Base-by-base conservation (phyloP, 2,329 filamentous ascomycete species). In the Nothophaeocryptopus gaeumannii region DNA sequence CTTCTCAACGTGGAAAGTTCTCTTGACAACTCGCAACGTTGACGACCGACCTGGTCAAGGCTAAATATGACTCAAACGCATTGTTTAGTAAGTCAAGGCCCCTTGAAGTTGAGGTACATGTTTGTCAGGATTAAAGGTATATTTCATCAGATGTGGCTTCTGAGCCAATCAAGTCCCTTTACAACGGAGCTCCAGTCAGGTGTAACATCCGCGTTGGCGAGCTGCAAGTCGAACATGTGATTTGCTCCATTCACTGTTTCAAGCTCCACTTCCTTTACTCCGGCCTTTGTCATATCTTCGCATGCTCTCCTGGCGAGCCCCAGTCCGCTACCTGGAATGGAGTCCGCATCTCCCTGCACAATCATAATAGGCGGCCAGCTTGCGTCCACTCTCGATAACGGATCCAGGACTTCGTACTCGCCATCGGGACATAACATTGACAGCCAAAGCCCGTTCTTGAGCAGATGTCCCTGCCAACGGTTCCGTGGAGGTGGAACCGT, bases 221-320 rank as follows among this genome's bases (percentile, higher is more conserved):
- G 56, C 39, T 50, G 45, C 37, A 58, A 9, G 51, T 59, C 58
- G 35, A 58, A 60, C 55, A 58, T 56, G 45, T 59, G 58, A 15
- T 39, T 41, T 13, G 43, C 57, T 8, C 51, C 55, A 10, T 47
- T 39, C 13, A 55, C 53, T 9, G 50, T 39, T 32, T 53, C 45
- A 26, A 60, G 43, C n/a, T 20, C 16, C 5, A 55, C 45, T 33
- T 55, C 53, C 26, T 50, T 49, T 20, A 59, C 45, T 2, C 52
- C 55, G 8, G 47, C 51, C 30, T 33, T 50, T 33, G 26, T 41
- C 47, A 58, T 42, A 5, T 56, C 53, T n/a, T 46, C 44, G 33
- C 47, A 48, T 13, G 58, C 55, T 34, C 57, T 45, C 36, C 47
- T 15, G 14, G 45, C 53, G 16, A 55, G 43, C 11, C 45, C 46